Base-by-base conservation (phyloP, 75 land plant species). In the Pinus taeda region DNA sequence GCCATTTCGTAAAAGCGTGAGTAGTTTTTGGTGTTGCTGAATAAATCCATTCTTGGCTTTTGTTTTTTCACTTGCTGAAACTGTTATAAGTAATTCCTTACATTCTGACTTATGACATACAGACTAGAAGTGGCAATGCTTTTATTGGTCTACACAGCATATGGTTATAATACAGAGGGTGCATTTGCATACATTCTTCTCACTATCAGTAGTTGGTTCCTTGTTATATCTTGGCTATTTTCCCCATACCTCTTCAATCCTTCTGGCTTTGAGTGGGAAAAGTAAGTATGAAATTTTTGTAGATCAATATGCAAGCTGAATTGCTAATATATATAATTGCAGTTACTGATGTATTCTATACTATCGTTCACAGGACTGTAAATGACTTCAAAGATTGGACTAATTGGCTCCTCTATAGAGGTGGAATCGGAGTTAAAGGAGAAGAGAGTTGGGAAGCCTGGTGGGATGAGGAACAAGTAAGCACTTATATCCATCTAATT, bases 191-290 rank as follows among this genome's bases (percentile, higher is more conserved):
- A 96, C 81, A 82, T 94, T 74, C 90, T 96, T 59, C 81, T 96
- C 63, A 85, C 88, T 45, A 56, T 94, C 53, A 91, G 92, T 80
- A 94, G 98, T 80, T 94, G 99, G 99, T 89, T 94, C 75, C 85
- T 96, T 87, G 97, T 91, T 42, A 71, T 96, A 57, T 94, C 99
- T 24, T 96, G 99, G 99, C 86, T 96, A 14, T 92, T 84, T 82
- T 97, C 97, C 65, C 99, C 99, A 2, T 96, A 87, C 86, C 57
- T 94, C 55, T 96, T 96, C 83, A 96, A 96, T 81, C 99, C 99
- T 30, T 90, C 99, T 76, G 99, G 99, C 15, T 96, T 96, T 86
- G 99, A 96, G 77, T 96, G 99, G 99, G 93, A 94, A 73, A 96
- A 96, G 98, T 96, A 78, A 86, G 96, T 76, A 4, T 26, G 53